Conservation (phyloP, 345 rosid species). For the Isatis tinctoria region DNA sequence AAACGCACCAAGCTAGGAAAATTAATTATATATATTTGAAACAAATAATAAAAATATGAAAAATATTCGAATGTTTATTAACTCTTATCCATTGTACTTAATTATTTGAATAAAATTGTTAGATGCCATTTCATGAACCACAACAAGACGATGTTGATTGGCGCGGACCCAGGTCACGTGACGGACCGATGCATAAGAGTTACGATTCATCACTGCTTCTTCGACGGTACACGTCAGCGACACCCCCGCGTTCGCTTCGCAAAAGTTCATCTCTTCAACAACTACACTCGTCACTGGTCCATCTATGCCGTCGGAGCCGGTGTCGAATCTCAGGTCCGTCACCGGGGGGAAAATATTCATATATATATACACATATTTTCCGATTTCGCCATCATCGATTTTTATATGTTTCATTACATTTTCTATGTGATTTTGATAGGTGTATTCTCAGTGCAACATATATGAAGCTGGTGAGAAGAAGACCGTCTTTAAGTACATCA, state of each 20-base stretch:
- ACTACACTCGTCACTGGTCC: conserved; percentile 85
- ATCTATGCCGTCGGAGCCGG: conserved; percentile 94
- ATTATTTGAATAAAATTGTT: background rate
- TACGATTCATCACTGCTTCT: conserved; percentile 96
- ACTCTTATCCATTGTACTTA: background rate
- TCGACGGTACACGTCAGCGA: conserved; percentile 78
- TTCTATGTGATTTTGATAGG: conserved; percentile 37
- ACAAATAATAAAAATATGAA: background rate
- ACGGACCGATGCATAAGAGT: conserved; percentile 80
- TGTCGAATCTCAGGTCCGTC: conserved; percentile 76
- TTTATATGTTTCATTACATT: background rate
- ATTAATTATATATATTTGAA: background rate
- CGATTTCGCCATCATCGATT: background rate
- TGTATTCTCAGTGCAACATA: conserved; percentile 89
- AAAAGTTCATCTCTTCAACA: conserved; percentile 82
- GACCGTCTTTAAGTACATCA: conserved; percentile 80
- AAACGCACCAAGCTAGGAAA: background rate
- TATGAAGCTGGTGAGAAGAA: conserved; percentile 94
- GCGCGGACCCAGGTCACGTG: conserved; percentile 74
- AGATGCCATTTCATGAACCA: conserved; percentile 87
- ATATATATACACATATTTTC: background rate
- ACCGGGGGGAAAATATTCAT: background rate
- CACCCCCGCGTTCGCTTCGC: conserved; percentile 95
- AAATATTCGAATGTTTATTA: background rate
- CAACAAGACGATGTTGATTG: conserved; percentile 85